Percentiles rank a stretch among this genome's conserved stretches.
Evolutionary conservation across 257 asterid species (phyloP).

Genomic region (Gynochthodes officinalis): DNA sequence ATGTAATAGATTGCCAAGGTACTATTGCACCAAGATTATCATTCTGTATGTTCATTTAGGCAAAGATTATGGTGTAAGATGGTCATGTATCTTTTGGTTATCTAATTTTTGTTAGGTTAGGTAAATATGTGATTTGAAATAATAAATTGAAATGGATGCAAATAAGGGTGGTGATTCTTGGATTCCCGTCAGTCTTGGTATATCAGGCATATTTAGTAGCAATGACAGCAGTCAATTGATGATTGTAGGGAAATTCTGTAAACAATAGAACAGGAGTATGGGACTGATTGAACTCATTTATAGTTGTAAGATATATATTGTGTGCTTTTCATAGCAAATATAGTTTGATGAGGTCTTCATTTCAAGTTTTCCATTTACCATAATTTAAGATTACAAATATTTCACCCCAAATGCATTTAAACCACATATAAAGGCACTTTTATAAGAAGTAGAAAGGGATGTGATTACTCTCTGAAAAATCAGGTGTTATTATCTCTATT

Average conservation of each 20-base stretch:
- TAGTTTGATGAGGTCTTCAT: not conserved
- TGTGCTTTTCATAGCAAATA: not conserved
- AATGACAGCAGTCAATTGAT: not conserved
- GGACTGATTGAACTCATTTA: not conserved
- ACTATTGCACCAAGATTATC: no score
- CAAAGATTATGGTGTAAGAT: not conserved
- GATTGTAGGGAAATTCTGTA: not conserved
- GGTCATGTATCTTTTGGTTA: not conserved
- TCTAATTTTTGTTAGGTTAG: not conserved
- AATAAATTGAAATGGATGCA: not conserved
- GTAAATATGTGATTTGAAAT: not conserved
- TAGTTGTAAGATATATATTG: not conserved
- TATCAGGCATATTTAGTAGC: not conserved
- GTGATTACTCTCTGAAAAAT: not conserved
- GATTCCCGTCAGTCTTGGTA: not conserved
- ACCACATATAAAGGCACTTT: not conserved
- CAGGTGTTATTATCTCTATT: not conserved
- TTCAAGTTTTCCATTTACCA: not conserved
- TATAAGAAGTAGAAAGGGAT: not conserved
- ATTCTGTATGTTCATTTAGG: not conserved
- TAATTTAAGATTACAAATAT: not conserved
- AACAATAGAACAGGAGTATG: not conserved
- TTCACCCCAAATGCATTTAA: not conserved
- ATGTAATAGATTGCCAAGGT: constrained; percentile 3
- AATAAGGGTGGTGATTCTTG: not conserved